phyloP scores from a whole-genome alignment of 805 yeast genomes.

The Schwanniomyces occidentalis region DNA sequence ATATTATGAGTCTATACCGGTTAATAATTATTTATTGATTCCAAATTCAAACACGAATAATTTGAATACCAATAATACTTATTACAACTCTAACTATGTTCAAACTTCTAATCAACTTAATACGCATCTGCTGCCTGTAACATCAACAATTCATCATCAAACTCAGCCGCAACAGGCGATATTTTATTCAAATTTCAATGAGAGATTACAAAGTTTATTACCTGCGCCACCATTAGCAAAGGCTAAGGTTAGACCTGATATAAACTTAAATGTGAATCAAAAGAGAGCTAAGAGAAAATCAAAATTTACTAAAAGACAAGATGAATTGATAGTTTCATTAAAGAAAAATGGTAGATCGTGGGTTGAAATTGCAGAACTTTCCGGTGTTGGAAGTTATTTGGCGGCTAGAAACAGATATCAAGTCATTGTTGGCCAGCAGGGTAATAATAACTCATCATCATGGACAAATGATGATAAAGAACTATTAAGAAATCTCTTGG shows the following conservation, averaged over 20 bases:
- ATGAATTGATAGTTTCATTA: slow-evolving; percentile 58
- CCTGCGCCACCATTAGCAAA: slow-evolving; percentile 52
- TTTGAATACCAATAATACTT: slow-evolving; percentile 3
- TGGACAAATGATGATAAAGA: slow-evolving; percentile 61
- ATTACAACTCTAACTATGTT: slow-evolving; percentile 4
- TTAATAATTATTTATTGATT: slow-evolving; percentile 22
- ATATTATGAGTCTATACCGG: slow-evolving; percentile 15
- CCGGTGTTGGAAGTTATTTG: slow-evolving; percentile 63
- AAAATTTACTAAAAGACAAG: slow-evolving; percentile 71
- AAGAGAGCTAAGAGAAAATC: slow-evolving; percentile 61
- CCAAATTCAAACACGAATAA: slow-evolving; percentile 10
- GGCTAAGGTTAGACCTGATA: slow-evolving; percentile 44
- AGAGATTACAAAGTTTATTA: slow-evolving; percentile 30
- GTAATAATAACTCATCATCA: slow-evolving; percentile 61
- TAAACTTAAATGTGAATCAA: slow-evolving; percentile 40
- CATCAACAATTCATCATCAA: slow-evolving; percentile 8
- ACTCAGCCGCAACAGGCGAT: slow-evolving; percentile 6
- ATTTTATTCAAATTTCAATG: slow-evolving; percentile 21
- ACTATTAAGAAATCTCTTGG: slow-evolving; percentile 53
- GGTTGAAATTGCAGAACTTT: slow-evolving; percentile 69
- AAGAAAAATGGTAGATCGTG: slow-evolving; percentile 66
- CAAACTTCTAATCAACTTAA: slow-evolving; percentile 6
- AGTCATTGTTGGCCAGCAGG: slow-evolving; percentile 81
- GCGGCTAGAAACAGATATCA: slow-evolving; percentile 81
- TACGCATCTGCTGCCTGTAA: slow-evolving; percentile 1